A percentile compares a stretch with the other conserved stretches of the same genome.
These are phyloP conservation scores for Abelmoschus esculentus DNA, from an alignment of 345 rosid species.

Conservation along the genomic window DNA sequence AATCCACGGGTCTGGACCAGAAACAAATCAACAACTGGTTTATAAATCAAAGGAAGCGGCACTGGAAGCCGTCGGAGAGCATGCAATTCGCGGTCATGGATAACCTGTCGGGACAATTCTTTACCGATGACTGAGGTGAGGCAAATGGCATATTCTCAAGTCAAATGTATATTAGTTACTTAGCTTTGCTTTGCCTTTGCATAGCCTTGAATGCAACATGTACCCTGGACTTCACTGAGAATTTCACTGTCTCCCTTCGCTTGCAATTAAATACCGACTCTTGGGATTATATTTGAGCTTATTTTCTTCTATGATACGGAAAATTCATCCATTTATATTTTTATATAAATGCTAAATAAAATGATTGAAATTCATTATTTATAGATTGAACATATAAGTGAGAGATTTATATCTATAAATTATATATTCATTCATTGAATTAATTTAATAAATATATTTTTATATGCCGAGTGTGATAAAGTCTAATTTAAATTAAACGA, in stretches of 20 bases:
- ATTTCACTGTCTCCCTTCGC: not conserved
- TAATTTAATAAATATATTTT: no score
- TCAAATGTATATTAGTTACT: not conserved
- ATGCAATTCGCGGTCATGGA: conserved; percentile 59
- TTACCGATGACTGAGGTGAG: conserved; percentile 37
- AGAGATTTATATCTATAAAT: no score
- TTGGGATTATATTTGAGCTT: not conserved
- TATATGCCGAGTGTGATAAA: no score
- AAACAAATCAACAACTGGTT: conserved; percentile 89
- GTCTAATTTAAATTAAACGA: no score
- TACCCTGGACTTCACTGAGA: conserved; percentile 8
- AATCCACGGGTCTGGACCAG: conserved; percentile 74
- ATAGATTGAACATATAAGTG: no score
- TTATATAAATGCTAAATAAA: no score
- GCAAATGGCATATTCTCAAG: conserved; percentile 13
- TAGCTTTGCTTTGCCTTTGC: not conserved
- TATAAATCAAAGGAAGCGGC: conserved; percentile 80
- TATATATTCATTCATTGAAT: no score
- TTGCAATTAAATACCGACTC: not conserved
- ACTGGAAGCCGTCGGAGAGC: conserved; percentile 79
- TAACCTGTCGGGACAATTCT: conserved; percentile 47
- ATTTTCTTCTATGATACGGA: not conserved
- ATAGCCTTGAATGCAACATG: conserved; percentile 6
- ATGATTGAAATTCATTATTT: no score
- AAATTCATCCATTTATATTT: no score